Base-by-base conservation (phyloP, 2,329 filamentous ascomycete genomes). In the Cordyceps javanica region DNA sequence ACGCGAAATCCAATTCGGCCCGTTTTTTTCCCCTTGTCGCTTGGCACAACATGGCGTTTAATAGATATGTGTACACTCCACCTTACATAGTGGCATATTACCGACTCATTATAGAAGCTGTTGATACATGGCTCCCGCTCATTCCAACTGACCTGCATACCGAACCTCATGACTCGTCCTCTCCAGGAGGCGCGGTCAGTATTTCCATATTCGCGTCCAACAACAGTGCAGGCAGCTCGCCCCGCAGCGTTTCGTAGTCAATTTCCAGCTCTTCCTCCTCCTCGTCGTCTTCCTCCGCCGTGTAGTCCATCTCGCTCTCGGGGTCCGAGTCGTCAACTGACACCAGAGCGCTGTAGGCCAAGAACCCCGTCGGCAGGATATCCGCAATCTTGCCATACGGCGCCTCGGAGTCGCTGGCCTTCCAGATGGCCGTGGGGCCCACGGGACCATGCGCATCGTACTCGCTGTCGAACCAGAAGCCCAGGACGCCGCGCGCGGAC, bases 341-440 rank as follows among this genome's bases (percentile, higher is more conserved):
- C 14, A 59, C 44, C 19, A 69, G 59, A 19, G 62, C 61, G n/a
- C 62, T 66, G 41, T 66, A 64, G 9, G 68, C 64, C 3, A 69
- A 32, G 28, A 70, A 69, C 14, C 70, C 67, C 8, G 60, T 65
- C 7, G 68, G 64, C 4, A 73, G 65, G 28, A 71, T 60, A 48
- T 70, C 69, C 9, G 70, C 64, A 41, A 68, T 66, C 49, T 63
- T 60, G 8, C 58, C 62, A 21, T 34, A 62, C 38, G 59, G 63
- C 55, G 62, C 60, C 26, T 68, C 66, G 16, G 72, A 70, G 62
- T 88, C 83, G 44, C 77, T 81, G 11, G 86, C 75, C 71, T 92
- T 92, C 88, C 89, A 93, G 65, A 90, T 91, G 0, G 85, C 86
- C 1, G 86, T 90, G 1, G 89, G 89, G 0, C 89, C 89, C 2